A percentile compares a stretch with the other conserved stretches of the same genome.
phyloP scores from a whole-genome alignment of 2,329 filamentous ascomycete species.

The Malbranchea cinnamomea region DNA sequence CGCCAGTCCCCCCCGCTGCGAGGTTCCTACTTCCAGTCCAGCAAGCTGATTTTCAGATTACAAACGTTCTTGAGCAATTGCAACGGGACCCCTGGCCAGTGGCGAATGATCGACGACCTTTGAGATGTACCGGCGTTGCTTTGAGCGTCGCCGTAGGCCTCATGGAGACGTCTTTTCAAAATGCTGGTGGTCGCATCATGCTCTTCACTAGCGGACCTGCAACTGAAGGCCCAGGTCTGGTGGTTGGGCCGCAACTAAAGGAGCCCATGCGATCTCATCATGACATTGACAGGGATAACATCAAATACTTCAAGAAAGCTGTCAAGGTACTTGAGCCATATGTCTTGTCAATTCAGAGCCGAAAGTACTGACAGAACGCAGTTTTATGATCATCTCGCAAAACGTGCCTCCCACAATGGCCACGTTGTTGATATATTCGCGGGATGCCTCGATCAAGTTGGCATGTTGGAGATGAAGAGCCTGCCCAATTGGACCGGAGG shows the following conservation, averaged over 20 bases:
- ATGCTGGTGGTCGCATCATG: conserved; percentile 91
- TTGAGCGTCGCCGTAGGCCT: conserved; percentile 86
- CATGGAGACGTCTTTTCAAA: conserved; percentile 88
- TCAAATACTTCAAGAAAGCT: conserved; percentile 99
- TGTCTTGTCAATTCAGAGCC: not conserved
- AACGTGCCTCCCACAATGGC: conserved; percentile 87
- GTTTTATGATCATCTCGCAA: conserved; percentile 92
- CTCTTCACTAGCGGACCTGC: conserved; percentile 88
- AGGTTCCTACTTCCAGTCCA: conserved; percentile 88
- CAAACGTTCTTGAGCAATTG: conserved; percentile 84
- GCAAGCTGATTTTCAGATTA: conserved; percentile 93
- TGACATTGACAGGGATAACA: conserved; percentile 96
- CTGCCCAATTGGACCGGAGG: conserved; percentile 91
- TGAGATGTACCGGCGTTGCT: conserved; percentile 92
- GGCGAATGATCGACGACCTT: conserved; percentile 74
- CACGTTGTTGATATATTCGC: conserved; percentile 97
- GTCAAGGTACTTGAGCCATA: conserved; percentile 55
- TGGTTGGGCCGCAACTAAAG: conserved; percentile 86
- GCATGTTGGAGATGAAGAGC: conserved; percentile 94
- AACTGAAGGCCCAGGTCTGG: conserved; percentile 91
- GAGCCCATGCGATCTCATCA: conserved; percentile 97
- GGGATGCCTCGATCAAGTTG: conserved; percentile 92
- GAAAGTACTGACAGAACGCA: conserved; percentile 24
- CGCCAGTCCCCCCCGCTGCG: conserved; percentile 65
- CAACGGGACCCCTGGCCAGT: conserved; percentile 98